Evolutionary conservation across 176 grass and related monocot species (phyloP).

Genomic region (Olyra latifolia): DNA sequence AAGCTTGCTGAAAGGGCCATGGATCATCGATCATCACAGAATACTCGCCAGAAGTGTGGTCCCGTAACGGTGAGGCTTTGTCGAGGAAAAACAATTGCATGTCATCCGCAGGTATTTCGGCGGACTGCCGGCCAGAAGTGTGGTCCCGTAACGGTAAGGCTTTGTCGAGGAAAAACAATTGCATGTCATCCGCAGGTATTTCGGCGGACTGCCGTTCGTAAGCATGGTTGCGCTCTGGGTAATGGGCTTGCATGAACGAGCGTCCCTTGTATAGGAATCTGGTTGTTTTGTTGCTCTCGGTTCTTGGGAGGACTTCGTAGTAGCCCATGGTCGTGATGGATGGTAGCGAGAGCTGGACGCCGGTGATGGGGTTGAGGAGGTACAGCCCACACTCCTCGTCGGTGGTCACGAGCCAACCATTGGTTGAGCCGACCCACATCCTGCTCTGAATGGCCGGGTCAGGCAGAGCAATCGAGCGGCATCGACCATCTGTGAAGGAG

Average conservation of each 20-base stretch:
- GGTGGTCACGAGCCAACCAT: neutral
- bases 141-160: neutral
- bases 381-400: neutral
- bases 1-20: neutral
- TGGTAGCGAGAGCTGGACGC: neutral
- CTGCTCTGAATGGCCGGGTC: neutral
- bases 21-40: slow-evolving; percentile 10
- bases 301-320: neutral
- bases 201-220: too few species aligned
- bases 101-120: neutral
- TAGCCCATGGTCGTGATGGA: neutral
- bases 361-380: slow-evolving; percentile 25
- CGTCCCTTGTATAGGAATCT: neutral
- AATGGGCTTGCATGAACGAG: too few species aligned
- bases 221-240: too few species aligned
- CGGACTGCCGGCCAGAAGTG: too few species aligned
- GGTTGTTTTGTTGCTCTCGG: neutral
- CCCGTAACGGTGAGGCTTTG: neutral
- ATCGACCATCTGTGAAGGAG: neutral
- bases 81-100: neutral
- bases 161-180: neutral
- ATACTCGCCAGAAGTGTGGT: slow-evolving; percentile 2
- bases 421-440: neutral
- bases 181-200: neutral
- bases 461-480: neutral